Percentiles rank a stretch among this genome's conserved stretches.
Evolutionary conservation across 129 eudicot genomes (phyloP).

Genomic region (Solidago caesia): DNA sequence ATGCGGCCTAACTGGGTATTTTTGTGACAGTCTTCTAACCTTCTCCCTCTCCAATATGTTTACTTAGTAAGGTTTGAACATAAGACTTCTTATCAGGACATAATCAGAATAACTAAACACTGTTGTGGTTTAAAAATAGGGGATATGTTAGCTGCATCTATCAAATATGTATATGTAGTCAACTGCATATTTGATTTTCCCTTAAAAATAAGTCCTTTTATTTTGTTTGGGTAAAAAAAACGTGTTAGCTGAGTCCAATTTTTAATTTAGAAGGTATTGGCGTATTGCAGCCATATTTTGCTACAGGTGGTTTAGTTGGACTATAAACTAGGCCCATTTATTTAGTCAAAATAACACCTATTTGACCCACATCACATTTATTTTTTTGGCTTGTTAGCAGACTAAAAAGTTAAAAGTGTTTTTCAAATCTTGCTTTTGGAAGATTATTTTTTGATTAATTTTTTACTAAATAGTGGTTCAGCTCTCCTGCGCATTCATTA

Average conservation of each 20-base stretch:
- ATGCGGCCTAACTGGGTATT: too few species aligned
- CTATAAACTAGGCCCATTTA: conserved; percentile 12
- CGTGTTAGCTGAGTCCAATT: neutral
- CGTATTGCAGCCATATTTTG: conserved; percentile 6
- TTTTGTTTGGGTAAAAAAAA: too few species aligned
- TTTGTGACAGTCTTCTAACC: too few species aligned
- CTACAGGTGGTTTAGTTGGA: conserved; percentile 23
- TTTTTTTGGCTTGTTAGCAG: conserved; percentile 14
- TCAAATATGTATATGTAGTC: too few species aligned
- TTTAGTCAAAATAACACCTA: neutral
- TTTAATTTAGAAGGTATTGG: neutral
- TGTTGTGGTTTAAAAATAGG: too few species aligned
- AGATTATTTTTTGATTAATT: neutral
- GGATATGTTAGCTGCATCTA: neutral
- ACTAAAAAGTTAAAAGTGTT: neutral
- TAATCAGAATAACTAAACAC: too few species aligned
- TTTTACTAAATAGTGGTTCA: conserved; percentile 13
- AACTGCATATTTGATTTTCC: too few species aligned
- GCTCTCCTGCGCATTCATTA: conserved; percentile 5
- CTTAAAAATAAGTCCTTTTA: too few species aligned
- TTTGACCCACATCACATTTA: neutral
- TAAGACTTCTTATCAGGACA: too few species aligned
- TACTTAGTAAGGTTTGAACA: too few species aligned
- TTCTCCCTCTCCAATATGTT: too few species aligned
- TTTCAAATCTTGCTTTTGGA: conserved; percentile 19